Conservation (phyloP, 2,329 filamentous ascomycete species). For the Diplodia intermedia region DNA sequence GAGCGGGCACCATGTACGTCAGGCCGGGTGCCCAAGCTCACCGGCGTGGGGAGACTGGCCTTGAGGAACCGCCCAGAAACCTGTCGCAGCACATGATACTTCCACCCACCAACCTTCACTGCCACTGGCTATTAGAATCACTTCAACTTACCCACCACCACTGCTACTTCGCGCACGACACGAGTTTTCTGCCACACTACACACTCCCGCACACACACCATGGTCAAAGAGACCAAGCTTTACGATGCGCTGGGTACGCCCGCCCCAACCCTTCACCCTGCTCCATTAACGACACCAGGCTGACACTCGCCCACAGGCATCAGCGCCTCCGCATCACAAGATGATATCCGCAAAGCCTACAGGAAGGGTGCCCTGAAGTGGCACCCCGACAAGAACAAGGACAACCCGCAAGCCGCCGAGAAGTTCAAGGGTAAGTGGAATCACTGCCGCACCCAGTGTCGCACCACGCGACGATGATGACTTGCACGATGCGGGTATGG, state of each 20-base stretch:
- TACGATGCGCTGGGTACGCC: slow-evolving; percentile 77
- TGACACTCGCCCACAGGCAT: slow-evolving; percentile 55
- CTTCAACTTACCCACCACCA: neutral
- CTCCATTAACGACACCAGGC: neutral
- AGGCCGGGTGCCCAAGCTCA: slow-evolving; percentile 20
- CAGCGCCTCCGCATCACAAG: slow-evolving; percentile 80
- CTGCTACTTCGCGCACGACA: neutral
- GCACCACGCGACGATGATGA: neutral
- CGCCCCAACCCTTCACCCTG: slow-evolving; percentile 6
- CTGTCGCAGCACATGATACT: slow-evolving; percentile 18
- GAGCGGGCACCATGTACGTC: slow-evolving; percentile 21
- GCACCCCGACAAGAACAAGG: slow-evolving; percentile 98
- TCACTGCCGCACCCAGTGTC: neutral
- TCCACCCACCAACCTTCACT: slow-evolving; percentile 12
- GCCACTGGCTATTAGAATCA: slow-evolving; percentile 25
- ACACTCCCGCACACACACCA: slow-evolving; percentile 47
- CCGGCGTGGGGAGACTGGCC: slow-evolving; percentile 27
- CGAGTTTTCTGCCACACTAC: slow-evolving; percentile 6
- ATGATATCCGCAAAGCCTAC: slow-evolving; percentile 97
- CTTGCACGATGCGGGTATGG: neutral
- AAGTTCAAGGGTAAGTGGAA: slow-evolving; percentile 79
- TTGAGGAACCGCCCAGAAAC: slow-evolving; percentile 28
- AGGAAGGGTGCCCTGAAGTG: slow-evolving; percentile 88
- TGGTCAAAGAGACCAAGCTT: slow-evolving; percentile 95
- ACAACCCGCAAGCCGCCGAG: slow-evolving; percentile 82